Percentiles rank a stretch among this genome's conserved stretches.
Conservation (phyloP, 2,329 filamentous ascomycete genomes). For the Sporothrix humicola region DNA sequence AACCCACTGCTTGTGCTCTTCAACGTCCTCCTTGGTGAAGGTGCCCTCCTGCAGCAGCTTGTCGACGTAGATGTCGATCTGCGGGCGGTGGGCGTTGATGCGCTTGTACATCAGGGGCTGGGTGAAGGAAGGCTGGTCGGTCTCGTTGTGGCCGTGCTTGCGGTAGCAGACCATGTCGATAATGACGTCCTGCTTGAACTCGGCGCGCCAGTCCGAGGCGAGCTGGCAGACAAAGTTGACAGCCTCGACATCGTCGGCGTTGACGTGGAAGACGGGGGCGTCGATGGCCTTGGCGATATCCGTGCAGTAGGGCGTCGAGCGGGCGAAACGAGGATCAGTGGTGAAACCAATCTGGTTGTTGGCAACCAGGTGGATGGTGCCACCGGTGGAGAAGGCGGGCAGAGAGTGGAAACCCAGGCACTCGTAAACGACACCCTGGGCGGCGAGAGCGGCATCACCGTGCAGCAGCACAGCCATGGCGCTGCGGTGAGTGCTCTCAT, state of each 20-base stretch:
- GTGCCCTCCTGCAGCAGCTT: conserved; percentile 90
- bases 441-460: conserved; percentile 96
- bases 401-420: conserved; percentile 97
- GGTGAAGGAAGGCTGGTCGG: conserved; percentile 99
- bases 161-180: conserved; percentile 99
- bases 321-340: conserved; percentile 94
- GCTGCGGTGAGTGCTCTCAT: conserved; percentile 84
- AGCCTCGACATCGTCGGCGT: conserved; percentile 96
- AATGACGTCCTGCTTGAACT: conserved; percentile 98
- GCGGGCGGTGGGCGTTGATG: conserved; percentile 81
- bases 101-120: conserved; percentile 99
- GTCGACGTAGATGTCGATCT: conserved; percentile 89
- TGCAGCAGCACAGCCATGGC: conserved; percentile 97
- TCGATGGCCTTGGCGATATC: conserved; percentile 99
- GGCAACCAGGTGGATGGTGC: conserved; percentile 94
- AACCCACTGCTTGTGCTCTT: conserved; percentile 99
- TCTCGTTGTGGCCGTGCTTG: conserved; percentile 99
- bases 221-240: conserved; percentile 98
- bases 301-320: conserved; percentile 97
- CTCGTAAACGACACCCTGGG: conserved; percentile 96
- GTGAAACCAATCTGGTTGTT: conserved; percentile 99
- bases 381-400: conserved; percentile 94
- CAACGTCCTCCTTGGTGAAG: conserved; percentile 96
- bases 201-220: conserved; percentile 95
- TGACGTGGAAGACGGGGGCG: conserved; percentile 98